These are phyloP conservation scores for Coniosporium tulheliwenetii DNA, from an alignment of 2,329 filamentous ascomycete genomes.

Conservation along the genomic window DNA sequence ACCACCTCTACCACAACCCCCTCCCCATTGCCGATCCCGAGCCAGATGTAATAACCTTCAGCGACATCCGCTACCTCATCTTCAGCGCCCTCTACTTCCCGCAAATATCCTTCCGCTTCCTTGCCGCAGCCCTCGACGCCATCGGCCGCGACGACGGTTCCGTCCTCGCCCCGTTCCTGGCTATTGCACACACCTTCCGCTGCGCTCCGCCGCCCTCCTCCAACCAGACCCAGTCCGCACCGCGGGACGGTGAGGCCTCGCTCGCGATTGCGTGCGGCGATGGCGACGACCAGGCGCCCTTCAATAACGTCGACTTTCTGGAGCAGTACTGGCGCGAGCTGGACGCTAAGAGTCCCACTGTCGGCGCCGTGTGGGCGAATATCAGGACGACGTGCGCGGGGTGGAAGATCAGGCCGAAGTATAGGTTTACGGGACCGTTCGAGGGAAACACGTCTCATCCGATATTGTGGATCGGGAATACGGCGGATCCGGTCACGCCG, in stretches of 20 bases:
- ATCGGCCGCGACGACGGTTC: conserved; percentile 18
- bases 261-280: conserved; percentile 25
- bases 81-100: conserved; percentile 22
- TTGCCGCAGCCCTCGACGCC: conserved; percentile 18
- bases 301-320: conserved; percentile 3
- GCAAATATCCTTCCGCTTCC: conserved; percentile 13
- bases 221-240: neutral
- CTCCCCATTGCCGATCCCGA: conserved; percentile 17
- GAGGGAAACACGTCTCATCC: conserved; percentile 12
- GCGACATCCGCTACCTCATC: conserved; percentile 19
- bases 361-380: conserved; percentile 22
- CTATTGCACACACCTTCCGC: conserved; percentile 10
- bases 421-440: conserved; percentile 16
- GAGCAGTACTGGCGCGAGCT: conserved; percentile 9
- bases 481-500: conserved; percentile 18
- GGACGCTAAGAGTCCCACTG: conserved; percentile 15
- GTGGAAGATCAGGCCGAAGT: conserved; percentile 19
- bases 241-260: conserved; percentile 6
- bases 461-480: conserved; percentile 15
- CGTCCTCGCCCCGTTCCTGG: conserved; percentile 7
- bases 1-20: conserved; percentile 24
- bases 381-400: conserved; percentile 20
- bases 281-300: conserved; percentile 14
- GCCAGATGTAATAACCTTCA: conserved; percentile 23
- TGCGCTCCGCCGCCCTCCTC: conserved; percentile 7